Conservation (phyloP, 2,329 filamentous ascomycete species). For the Chalara sp. region DNA sequence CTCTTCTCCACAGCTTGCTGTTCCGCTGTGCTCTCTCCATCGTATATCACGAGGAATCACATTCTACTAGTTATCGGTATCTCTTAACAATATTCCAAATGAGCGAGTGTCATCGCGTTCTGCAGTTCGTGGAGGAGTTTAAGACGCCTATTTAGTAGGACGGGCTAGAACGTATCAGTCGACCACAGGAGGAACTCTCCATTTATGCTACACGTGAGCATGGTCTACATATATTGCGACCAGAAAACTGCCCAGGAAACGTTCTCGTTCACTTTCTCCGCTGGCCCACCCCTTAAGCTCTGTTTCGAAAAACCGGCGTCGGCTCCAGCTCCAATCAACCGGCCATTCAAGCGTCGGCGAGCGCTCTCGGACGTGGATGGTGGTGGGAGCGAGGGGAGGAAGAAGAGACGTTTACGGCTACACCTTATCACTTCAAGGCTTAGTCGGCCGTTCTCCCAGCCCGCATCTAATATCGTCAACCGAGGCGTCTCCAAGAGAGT, state of each 20-base stretch:
- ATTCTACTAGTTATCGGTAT: too few species aligned
- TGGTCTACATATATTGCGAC: conserved; percentile 21
- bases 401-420: conserved; percentile 61
- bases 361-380: conserved; percentile 27
- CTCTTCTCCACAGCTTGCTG: not conserved
- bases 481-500: conserved; percentile 40
- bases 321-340: conserved; percentile 10
- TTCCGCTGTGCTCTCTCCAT: conserved; percentile 2
- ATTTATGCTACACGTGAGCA: conserved; percentile 20
- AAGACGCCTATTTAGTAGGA: conserved; percentile 21
- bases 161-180: not conserved
- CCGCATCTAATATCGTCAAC: conserved; percentile 63
- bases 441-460: conserved; percentile 61
- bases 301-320: conserved; percentile 27
- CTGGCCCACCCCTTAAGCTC: conserved; percentile 26
- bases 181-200: not conserved
- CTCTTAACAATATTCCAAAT: conserved; percentile 11
- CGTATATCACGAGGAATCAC: not conserved
- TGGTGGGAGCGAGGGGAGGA: conserved; percentile 31
- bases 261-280: conserved; percentile 31
- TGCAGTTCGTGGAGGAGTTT: conserved; percentile 27
- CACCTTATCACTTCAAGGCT: conserved; percentile 63
- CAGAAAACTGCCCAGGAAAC: conserved; percentile 14
- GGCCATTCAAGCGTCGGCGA: conserved; percentile 25
- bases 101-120: conserved; percentile 25